Evolutionary conservation across 2,329 filamentous ascomycete genomes (phyloP), one percentile per base, ranked within the genome.

Genomic region (Orbilia brochopaga): DNA sequence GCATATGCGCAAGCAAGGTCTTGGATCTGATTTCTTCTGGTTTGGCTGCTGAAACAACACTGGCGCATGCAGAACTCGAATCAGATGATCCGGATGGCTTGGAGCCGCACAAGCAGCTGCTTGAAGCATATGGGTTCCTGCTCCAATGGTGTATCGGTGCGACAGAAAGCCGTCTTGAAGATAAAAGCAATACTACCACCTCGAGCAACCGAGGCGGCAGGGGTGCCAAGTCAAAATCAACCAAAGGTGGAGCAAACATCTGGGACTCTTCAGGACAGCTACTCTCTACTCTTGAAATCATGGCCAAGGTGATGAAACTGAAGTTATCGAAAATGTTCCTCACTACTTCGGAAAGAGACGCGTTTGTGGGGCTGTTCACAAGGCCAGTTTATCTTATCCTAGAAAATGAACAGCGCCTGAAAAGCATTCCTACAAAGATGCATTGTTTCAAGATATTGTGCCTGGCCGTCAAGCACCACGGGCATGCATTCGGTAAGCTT

Each of bases 371-470:
- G 60, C 84, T 99, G 0, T 89, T 99, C 76, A 97, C 94, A 0
- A 86, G 94, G 42, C 92, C 94, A 0, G 90, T 96, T 10, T 99
- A 97, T 80, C 86, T 97, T 80, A 86, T 99, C 23, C 83, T 99
- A 46, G 94, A 99, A 81, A 97, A 90, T 79, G 94, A 99, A 80
- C 88, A 92, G 78, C 86, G 94, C 73, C 89, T 92, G 74, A 99
- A 97, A 83, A 90, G 85, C 77, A 94, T 88, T 24, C 83, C 89
- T 2, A 93, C 97, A 73, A 87, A 92, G 53, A 97, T 97, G 91
- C 92, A 97, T 81, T 90, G 90, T 65, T 99, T 97, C 84, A 96
- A 96, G 79, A 92, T 97, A 19, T 83, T 99, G 6, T 99, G 94
- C 78, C 91, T 97, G 76, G 92, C 95, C 37, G 88, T 99, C 70